Evolutionary conservation across 1,284 basidiomycete genomes (phyloP).

Genomic region (Puccinia brachypodii): DNA sequence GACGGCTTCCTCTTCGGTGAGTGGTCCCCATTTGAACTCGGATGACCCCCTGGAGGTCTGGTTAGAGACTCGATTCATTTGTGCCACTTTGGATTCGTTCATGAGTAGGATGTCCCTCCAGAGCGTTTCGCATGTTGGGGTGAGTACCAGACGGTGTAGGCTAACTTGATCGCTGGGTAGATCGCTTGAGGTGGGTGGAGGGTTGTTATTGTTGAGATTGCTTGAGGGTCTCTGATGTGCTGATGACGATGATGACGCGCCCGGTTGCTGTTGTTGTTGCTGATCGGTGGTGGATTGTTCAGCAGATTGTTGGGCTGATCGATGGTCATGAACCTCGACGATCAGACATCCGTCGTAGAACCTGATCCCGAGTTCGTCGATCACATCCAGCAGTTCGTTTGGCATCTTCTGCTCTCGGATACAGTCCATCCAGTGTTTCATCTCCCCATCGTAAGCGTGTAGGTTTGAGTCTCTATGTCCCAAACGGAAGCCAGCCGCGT

Average conservation of each 20-base stretch:
- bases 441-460: conserved; percentile 37
- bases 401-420: conserved; percentile 47
- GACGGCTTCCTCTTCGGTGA: conserved; percentile 44
- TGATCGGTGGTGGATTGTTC: conserved; percentile 6
- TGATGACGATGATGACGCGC: not conserved
- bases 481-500: conserved; percentile 31
- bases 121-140: conserved; percentile 43
- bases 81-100: conserved; percentile 36
- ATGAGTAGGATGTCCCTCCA: conserved; percentile 45
- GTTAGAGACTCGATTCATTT: not conserved
- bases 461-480: conserved; percentile 16
- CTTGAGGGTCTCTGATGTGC: conserved; percentile 8
- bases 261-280: not conserved
- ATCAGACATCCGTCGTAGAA: conserved; percentile 48
- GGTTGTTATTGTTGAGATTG: not conserved
- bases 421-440: conserved; percentile 48
- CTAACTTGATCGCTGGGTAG: conserved; percentile 37
- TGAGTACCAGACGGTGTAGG: conserved; percentile 40
- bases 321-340: conserved; percentile 49
- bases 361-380: conserved; percentile 35
- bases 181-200: conserved; percentile 6
- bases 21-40: conserved; percentile 41
- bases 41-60: not conserved
- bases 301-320: conserved; percentile 1
- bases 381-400: conserved; percentile 41